A percentile compares a stretch with the other conserved stretches of the same genome.
phyloP scores from a whole-genome alignment of 2,329 filamentous ascomycete species.

The Sphaceloma murrayae region DNA sequence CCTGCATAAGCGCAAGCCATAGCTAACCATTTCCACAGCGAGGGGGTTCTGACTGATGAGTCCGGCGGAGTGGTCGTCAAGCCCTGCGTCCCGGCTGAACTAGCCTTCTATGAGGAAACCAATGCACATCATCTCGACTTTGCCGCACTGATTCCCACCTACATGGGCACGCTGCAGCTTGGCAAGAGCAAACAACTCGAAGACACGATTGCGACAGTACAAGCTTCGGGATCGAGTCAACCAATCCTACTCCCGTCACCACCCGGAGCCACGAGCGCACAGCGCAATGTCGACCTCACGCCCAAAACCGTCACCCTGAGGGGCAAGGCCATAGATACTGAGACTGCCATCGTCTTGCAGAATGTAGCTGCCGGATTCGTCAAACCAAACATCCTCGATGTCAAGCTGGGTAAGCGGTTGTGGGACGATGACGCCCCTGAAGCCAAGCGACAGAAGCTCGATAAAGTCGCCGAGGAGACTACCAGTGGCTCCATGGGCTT shows the following conservation, averaged over 20 bases:
- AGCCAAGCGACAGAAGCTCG: constrained; percentile 50
- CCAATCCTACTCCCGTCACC: constrained; percentile 17
- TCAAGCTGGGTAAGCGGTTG: constrained; percentile 78
- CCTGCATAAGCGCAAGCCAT: not conserved
- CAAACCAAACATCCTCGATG: constrained; percentile 80
- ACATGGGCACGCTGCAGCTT: constrained; percentile 70
- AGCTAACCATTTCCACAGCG: constrained; percentile 45
- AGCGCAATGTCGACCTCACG: constrained; percentile 4
- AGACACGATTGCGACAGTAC: constrained; percentile 1
- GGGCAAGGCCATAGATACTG: constrained; percentile 61
- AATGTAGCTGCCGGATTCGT: constrained; percentile 75
- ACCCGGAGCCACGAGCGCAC: constrained; percentile 16
- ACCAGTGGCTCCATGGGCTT: constrained; percentile 53
- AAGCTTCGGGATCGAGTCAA: not conserved
- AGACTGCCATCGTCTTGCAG: constrained; percentile 71
- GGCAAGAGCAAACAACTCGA: constrained; percentile 29
- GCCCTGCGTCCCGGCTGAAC: constrained; percentile 76
- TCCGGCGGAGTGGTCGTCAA: constrained; percentile 86
- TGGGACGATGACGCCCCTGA: constrained; percentile 65
- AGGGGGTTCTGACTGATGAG: constrained; percentile 77
- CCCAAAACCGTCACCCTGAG: constrained; percentile 30
- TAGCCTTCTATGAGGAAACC: constrained; percentile 77
- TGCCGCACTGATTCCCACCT: constrained; percentile 71
- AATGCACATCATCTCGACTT: constrained; percentile 60
- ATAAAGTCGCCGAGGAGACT: constrained; percentile 49